A percentile compares a stretch with the other conserved stretches of the same genome.
Conservation (phyloP, 75 land plant genomes). For the Larix kaempferi region DNA sequence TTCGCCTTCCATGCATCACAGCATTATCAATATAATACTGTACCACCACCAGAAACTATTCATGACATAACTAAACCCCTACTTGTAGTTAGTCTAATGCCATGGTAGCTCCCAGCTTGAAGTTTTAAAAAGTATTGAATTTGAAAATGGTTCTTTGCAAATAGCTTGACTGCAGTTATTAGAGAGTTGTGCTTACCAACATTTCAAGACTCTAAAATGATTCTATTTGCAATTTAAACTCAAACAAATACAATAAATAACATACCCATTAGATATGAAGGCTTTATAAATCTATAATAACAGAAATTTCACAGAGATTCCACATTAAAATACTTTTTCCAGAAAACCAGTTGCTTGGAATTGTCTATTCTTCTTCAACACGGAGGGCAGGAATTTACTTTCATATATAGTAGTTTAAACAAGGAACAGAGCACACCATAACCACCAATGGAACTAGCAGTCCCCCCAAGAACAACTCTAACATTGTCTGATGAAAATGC, state of each 20-base stretch:
- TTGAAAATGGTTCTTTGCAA: too few relatives aligned
- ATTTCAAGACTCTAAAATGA: neutral
- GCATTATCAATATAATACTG: too few relatives aligned
- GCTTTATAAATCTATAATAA: neutral
- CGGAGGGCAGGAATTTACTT: neutral
- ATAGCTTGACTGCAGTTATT: too few relatives aligned
- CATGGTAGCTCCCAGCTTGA: too few relatives aligned
- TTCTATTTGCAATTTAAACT: neutral
- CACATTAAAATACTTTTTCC: neutral
- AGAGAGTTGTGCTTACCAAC: neutral
- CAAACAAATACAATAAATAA: neutral
- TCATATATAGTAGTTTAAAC: constrained; percentile 2
- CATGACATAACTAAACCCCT: too few relatives aligned
- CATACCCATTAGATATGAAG: neutral
- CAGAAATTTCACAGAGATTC: neutral
- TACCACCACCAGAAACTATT: too few relatives aligned
- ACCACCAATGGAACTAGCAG: constrained; percentile 30
- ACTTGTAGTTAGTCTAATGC: too few relatives aligned
- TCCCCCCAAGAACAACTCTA: constrained; percentile 42
- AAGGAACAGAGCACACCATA: constrained; percentile 13
- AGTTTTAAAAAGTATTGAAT: too few relatives aligned
- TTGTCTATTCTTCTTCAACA: neutral
- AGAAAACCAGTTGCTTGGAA: neutral
- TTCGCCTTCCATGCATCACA: too few relatives aligned
- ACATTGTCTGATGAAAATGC: constrained; percentile 59